Conservation (phyloP, 768 basidiomycete genomes). For the Hortiboletus campestris region DNA sequence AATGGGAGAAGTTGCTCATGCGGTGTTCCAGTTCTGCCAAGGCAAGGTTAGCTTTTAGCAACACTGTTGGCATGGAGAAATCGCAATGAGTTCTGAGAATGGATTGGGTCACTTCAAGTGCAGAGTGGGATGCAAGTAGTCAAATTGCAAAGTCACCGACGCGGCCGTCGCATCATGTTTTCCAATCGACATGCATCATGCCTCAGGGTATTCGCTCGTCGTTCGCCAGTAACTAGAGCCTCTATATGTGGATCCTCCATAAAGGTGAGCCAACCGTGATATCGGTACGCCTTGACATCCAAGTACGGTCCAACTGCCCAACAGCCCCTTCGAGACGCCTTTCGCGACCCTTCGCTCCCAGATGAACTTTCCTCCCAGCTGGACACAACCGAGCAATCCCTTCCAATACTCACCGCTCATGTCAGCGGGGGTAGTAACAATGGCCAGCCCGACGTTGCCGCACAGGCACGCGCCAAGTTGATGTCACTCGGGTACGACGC, state of each 20-base stretch:
- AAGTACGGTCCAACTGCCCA: not conserved
- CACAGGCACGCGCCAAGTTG: conserved; percentile 45
- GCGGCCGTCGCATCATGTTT: conserved; percentile 10
- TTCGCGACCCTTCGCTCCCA: conserved; percentile 63
- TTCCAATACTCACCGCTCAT: no score
- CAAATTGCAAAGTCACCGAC: no score
- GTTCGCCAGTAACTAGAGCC: not conserved
- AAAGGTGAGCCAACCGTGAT: conserved; percentile 14
- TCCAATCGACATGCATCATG: not conserved
- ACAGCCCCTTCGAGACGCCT: conserved; percentile 61
- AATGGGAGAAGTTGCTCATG: no score
- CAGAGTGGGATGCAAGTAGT: no score
- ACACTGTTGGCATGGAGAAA: no score
- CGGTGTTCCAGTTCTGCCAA: no score
- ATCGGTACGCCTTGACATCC: not conserved
- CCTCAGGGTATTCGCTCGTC: not conserved
- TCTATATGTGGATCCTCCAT: conserved; percentile 26
- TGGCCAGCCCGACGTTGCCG: conserved; percentile 8
- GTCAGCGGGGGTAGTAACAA: no score
- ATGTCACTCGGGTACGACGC: conserved; percentile 55
- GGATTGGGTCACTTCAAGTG: no score
- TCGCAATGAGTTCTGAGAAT: no score
- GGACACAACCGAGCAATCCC: no score
- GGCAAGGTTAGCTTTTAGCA: no score
- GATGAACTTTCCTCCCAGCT: no score